Evolutionary conservation across 2,329 filamentous ascomycete genomes (phyloP), one percentile per base, ranked within the genome.

Genomic region (Fusarium sterilihyphosum): DNA sequence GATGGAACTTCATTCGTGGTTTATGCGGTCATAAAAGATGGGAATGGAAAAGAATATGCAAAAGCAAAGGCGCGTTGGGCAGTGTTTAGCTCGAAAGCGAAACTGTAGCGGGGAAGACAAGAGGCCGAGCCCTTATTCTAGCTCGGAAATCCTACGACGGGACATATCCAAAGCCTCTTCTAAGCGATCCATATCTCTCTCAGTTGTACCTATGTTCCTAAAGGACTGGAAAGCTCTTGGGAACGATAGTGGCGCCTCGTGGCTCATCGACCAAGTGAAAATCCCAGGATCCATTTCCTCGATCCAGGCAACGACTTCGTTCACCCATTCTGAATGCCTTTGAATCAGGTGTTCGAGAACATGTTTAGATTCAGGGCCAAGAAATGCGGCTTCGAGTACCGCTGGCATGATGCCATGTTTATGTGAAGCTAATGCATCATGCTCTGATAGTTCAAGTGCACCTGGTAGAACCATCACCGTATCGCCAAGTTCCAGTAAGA

Each of bases 61-160:
- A 53, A 26, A 5, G 44, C 22, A 17, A 52, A 61, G 17, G 46
- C 17, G 7, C 13, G 10, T 17, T 60, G 35, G 44, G 35, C 12
- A 0, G 58, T 26, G 2, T 31, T 60, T 4, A 26, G 2, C 0
- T 14, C 6, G 5, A 60, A 14, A 2, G 33, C 5, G 31, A 33
- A 14, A 6, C 16, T 44, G 11, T 44, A 20, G 24, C 13, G 0
- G 10, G 20, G 26, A 22, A 31, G 46, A 13, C 13, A 8, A 8
- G 20, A 49, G 8, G 5, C 7, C 6, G 8, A 29, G 24, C 6
- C 6, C 11, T 29, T 26, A 58, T 18, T 58, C 54, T 14, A 58
- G 5, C 29, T 57, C 54, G 2, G 17, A 6, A 11, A 57, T 12
- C 8, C n/a, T 44, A 4, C 4, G 5, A 9, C 40, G 54, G 0